A percentile compares a stretch with the other conserved stretches of the same genome.
phyloP scores from a whole-genome alignment of 768 basidiomycete genomes.

The Coprinopsis sp. region DNA sequence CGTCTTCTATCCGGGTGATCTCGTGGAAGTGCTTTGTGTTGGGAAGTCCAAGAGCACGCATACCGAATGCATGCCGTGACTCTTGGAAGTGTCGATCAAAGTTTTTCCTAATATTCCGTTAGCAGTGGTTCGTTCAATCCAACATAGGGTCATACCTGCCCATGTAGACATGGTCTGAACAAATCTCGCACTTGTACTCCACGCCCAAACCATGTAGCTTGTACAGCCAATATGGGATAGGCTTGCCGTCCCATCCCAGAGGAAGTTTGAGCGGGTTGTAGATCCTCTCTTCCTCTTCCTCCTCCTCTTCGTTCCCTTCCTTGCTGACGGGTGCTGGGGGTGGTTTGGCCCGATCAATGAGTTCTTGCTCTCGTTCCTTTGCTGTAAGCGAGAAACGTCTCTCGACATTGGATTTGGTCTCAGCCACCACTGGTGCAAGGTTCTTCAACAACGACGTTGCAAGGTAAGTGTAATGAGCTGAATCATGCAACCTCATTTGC shows the following conservation, averaged over 20 bases:
- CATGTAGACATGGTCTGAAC: conserved; percentile 96
- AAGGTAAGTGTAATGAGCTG: conserved; percentile 71
- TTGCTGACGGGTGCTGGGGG: conserved; percentile 42
- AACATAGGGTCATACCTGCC: conserved; percentile 56
- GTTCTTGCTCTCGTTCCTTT: conserved; percentile 93
- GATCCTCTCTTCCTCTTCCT: conserved; percentile 93
- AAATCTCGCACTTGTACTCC: conserved; percentile 96
- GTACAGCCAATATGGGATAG: conserved; percentile 98
- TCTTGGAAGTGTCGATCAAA: conserved; percentile 97
- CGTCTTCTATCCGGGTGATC: conserved; percentile 96
- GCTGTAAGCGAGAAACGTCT: conserved; percentile 95
- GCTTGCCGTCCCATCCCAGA: conserved; percentile 97
- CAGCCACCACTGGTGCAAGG: conserved; percentile 65
- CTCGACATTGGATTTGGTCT: conserved; percentile 95
- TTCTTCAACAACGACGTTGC: conserved; percentile 59
- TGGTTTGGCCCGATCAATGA: conserved; percentile 63
- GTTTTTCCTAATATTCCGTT: conserved; percentile 63
- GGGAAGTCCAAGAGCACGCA: conserved; percentile 94
- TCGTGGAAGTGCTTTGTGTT: conserved; percentile 99
- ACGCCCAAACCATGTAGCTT: conserved; percentile 98
- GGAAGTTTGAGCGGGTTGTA: conserved; percentile 98
- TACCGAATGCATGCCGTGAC: conserved; percentile 94
- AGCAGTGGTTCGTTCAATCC: background rate
- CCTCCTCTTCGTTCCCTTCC: conserved; percentile 59
- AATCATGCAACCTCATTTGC: conserved; percentile 51